Evolutionary conservation across 164 flowering plant species (phyloP).

Genomic region (Dillenia turbinata): DNA sequence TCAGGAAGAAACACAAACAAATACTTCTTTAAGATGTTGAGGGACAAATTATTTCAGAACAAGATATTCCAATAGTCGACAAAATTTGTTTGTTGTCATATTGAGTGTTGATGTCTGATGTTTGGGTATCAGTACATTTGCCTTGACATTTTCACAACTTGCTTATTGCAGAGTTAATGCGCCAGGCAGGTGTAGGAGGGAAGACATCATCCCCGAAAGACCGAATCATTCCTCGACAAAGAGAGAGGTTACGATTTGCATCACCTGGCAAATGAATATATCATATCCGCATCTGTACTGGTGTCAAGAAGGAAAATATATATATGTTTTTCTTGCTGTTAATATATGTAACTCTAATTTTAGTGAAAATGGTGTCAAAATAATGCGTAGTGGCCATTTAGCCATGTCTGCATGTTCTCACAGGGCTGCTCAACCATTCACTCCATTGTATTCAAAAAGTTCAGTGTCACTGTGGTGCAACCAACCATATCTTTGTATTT

Average conservation of each 20-base stretch:
- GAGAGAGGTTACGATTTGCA: slow-evolving; percentile 35
- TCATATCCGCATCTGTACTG: slow-evolving; percentile 4
- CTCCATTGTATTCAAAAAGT: slow-evolving; percentile 6
- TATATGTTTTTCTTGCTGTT: slow-evolving; percentile 10
- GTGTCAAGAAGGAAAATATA: slow-evolving; percentile 10
- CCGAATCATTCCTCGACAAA: slow-evolving; percentile 24
- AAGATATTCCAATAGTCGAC: no score
- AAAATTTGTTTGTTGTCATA: no score
- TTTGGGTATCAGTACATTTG: no score
- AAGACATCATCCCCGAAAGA: slow-evolving; percentile 55
- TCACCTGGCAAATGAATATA: slow-evolving; percentile 46
- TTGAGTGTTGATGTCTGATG: no score
- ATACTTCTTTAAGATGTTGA: no score
- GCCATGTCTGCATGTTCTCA: slow-evolving; percentile 9
- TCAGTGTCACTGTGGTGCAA: slow-evolving; percentile 10
- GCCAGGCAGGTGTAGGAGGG: slow-evolving; percentile 43
- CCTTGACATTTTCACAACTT: no score
- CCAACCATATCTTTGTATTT: slow-evolving; percentile 8
- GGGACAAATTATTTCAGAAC: no score
- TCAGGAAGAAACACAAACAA: no score
- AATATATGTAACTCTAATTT: slow-evolving; percentile 21
- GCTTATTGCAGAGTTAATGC: slow-evolving; percentile 39
- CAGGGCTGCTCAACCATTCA: slow-evolving; percentile 4
- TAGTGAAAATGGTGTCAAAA: slow-evolving; percentile 11
- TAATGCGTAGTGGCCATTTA: slow-evolving; percentile 1